Percentiles rank a stretch among this genome's conserved stretches.
Conservation (phyloP, 1,139 yeast species). For the Yamadazyma buinensis region DNA sequence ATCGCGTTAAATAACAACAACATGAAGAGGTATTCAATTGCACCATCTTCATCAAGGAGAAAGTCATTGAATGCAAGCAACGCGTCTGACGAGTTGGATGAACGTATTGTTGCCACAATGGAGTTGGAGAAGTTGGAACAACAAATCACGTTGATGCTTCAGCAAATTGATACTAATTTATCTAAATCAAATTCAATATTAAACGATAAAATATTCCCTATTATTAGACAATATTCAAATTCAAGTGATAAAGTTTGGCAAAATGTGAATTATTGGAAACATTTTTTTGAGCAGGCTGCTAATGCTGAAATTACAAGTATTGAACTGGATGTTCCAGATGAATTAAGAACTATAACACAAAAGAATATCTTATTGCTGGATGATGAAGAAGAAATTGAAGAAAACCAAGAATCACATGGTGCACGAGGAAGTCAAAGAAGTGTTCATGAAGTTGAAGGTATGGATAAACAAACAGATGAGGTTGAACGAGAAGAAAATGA, state of each 20-base stretch:
- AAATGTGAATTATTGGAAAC: conserved; percentile 69
- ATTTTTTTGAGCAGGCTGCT: conserved; percentile 72
- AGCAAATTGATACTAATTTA: conserved; percentile 73
- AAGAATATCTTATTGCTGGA: conserved; percentile 16
- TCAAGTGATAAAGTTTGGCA: conserved; percentile 57
- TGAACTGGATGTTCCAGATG: conserved; percentile 37
- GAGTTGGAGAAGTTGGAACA: conserved; percentile 77
- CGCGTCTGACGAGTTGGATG: conserved; percentile 12
- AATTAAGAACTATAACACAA: conserved; percentile 12
- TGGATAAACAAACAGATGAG: conserved; percentile 18
- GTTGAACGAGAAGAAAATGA: conserved; percentile 8
- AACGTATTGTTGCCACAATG: conserved; percentile 33
- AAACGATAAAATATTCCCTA: conserved; percentile 59
- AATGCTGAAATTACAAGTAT: conserved; percentile 60
- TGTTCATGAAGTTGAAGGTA: conserved; percentile 15
- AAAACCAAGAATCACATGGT: conserved; percentile 8
- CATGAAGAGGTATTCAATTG: conserved; percentile 41
- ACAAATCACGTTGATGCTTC: conserved; percentile 73
- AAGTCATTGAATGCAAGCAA: conserved; percentile 25
- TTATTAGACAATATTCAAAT: conserved; percentile 53
- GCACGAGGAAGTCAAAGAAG: conserved; percentile 12
- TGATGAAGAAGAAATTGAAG: conserved; percentile 18
- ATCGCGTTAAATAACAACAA: conserved; percentile 1
- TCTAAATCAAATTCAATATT: conserved; percentile 62
- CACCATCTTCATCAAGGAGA: conserved; percentile 36